Percentiles rank a stretch among this genome's conserved stretches.
These are phyloP conservation scores for Salicornia ramosissima DNA, from an alignment of 148 eudicot genomes.

Conservation along the genomic window DNA sequence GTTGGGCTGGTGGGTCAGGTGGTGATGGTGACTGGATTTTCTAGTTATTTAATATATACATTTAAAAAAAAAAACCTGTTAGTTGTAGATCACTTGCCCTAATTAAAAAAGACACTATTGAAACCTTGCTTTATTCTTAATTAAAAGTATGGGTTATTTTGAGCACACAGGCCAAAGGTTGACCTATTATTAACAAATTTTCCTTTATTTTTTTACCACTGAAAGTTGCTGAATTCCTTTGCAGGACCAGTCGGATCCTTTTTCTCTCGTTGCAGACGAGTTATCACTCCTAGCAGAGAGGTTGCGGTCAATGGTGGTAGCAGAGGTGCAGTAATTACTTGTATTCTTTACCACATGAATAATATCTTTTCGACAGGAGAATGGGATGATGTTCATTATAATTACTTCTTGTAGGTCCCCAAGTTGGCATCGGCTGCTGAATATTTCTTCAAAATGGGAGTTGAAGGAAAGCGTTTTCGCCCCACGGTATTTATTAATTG, in stretches of 20 bases:
- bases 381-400: constrained; percentile 15
- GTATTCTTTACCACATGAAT: constrained; percentile 6
- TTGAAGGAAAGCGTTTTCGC: constrained; percentile 90
- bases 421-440: constrained; percentile 93
- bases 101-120: too few relatives aligned
- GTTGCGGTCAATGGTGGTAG: constrained; percentile 79
- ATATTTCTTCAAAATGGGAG: constrained; percentile 88
- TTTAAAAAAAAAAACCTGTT: too few relatives aligned
- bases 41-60: too few relatives aligned
- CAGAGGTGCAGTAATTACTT: constrained; percentile 47
- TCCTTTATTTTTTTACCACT: not conserved
- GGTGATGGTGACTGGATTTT: too few relatives aligned
- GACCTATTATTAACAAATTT: too few relatives aligned
- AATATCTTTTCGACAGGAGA: not conserved
- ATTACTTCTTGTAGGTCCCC: constrained; percentile 61
- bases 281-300: constrained; percentile 59
- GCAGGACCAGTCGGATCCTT: constrained; percentile 82
- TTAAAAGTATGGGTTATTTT: too few relatives aligned
- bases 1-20: too few relatives aligned
- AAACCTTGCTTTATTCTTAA: too few relatives aligned
- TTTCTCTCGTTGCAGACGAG: constrained; percentile 87
- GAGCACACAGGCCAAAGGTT: too few relatives aligned
- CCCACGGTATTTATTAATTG: constrained; percentile 59
- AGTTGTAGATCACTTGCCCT: too few relatives aligned
- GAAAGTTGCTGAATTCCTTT: constrained; percentile 14